Conservation (phyloP, 371 early-diverging fungal species). For the Sporodiniella umbellata region DNA sequence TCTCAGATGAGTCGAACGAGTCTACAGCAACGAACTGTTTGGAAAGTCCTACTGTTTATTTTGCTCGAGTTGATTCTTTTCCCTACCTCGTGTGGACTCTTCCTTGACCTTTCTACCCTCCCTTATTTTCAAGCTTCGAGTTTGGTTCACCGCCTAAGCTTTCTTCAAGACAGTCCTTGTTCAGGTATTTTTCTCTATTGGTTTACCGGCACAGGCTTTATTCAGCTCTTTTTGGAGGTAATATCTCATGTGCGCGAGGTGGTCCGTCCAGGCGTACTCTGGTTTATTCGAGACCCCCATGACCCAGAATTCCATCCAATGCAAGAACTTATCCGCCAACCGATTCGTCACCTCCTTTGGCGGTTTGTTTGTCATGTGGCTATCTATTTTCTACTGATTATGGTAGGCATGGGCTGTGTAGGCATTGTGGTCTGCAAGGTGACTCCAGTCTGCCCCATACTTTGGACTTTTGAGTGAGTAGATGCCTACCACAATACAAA, state of each 20-base stretch:
- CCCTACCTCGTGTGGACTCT: constrained; percentile 77
- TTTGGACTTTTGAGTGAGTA: constrained; percentile 24
- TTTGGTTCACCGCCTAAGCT: constrained; percentile 49
- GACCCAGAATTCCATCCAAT: constrained; percentile 87
- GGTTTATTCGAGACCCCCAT: constrained; percentile 91
- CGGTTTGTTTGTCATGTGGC: constrained; percentile 68
- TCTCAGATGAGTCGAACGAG: constrained; percentile 18
- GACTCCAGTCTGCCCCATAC: constrained; percentile 16
- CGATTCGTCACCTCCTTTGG: constrained; percentile 60
- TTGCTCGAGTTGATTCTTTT: constrained; percentile 76
- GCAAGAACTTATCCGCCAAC: constrained; percentile 76
- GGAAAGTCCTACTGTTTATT: constrained; percentile 70
- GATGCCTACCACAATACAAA: not conserved
- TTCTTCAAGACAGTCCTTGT: constrained; percentile 55
- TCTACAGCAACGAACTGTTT: constrained; percentile 43
- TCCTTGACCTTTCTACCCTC: constrained; percentile 73
- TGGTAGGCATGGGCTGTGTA: constrained; percentile 59
- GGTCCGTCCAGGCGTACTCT: constrained; percentile 86
- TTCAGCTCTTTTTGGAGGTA: constrained; percentile 81
- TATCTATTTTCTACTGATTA: constrained; percentile 72
- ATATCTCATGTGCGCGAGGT: constrained; percentile 68
- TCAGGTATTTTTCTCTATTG: constrained; percentile 77
- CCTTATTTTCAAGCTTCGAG: constrained; percentile 65
- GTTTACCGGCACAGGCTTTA: constrained; percentile 85
- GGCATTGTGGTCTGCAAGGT: constrained; percentile 25